A percentile compares a stretch with the other conserved stretches of the same genome.
Conservation (phyloP, 116 monocot species). For the Trichopus zeylanicus region DNA sequence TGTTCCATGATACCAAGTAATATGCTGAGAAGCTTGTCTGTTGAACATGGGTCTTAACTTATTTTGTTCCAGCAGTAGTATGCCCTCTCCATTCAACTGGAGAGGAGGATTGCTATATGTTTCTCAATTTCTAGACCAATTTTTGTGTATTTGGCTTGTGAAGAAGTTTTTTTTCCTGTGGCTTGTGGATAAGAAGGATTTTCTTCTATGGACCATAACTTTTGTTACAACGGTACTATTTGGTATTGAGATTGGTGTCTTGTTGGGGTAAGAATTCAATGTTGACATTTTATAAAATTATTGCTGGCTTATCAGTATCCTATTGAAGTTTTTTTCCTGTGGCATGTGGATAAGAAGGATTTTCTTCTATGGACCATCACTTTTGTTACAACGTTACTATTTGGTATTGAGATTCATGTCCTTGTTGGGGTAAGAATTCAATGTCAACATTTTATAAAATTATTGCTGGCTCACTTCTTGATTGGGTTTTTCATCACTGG, state of each 20-base stretch:
- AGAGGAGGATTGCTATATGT: neutral
- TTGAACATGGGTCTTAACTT: too few species aligned
- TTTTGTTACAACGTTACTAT: slow-evolving; percentile 60
- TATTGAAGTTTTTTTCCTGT: slow-evolving; percentile 81
- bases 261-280: slow-evolving; percentile 53
- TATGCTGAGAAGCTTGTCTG: too few species aligned
- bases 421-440: slow-evolving; percentile 66
- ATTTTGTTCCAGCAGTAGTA: too few species aligned
- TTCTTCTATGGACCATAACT: slow-evolving; percentile 88
- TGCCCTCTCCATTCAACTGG: too few species aligned
- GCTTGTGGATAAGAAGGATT: slow-evolving; percentile 95
- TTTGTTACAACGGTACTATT: slow-evolving; percentile 66
- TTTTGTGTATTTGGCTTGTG: slow-evolving; percentile 69
- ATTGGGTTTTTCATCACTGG: too few species aligned
- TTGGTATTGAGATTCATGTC: slow-evolving; percentile 96
- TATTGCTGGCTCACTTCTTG: too few species aligned
- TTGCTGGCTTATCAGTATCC: too few species aligned
- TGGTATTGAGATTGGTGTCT: slow-evolving; percentile 97
- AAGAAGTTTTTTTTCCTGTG: slow-evolving; percentile 89
- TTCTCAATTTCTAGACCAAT: neutral
- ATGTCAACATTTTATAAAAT: neutral
- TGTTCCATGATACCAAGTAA: too few species aligned
- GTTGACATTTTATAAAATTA: neutral
- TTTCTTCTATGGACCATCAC: slow-evolving; percentile 92
- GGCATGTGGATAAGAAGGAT: slow-evolving; percentile 95